Percentiles rank a stretch among this genome's conserved stretches.
These are phyloP conservation scores for Geranium brycei DNA, from an alignment of 345 rosid genomes.

Conservation along the genomic window DNA sequence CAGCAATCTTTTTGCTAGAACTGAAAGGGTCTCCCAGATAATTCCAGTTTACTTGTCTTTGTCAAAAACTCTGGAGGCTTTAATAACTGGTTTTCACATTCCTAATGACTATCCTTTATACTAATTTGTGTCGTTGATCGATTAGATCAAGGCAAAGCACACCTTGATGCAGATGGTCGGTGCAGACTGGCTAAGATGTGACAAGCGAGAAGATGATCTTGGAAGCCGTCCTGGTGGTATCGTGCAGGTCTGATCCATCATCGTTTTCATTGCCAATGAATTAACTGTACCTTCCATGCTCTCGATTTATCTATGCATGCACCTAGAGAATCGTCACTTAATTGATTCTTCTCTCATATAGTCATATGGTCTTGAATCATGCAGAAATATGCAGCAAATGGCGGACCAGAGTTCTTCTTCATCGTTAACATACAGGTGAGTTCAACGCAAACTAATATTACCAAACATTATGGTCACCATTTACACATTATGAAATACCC, in stretches of 20 bases:
- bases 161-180: slow-evolving; percentile 81
- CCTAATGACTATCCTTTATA: background rate
- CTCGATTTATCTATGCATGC: no score
- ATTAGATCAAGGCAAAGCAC: slow-evolving; percentile 50
- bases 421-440: slow-evolving; percentile 63
- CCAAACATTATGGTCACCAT: background rate
- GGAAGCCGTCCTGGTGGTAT: slow-evolving; percentile 53
- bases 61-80: no score
- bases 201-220: slow-evolving; percentile 60
- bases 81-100: no score
- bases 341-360: no score
- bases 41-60: no score
- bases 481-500: background rate
- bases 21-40: no score
- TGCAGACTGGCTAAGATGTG: slow-evolving; percentile 87
- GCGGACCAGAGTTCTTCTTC: slow-evolving; percentile 73
- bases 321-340: no score
- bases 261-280: no score
- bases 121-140: background rate
- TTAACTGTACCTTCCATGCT: no score
- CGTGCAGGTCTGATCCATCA: slow-evolving; percentile 39
- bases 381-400: slow-evolving; percentile 45
- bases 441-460: background rate
- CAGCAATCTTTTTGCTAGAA: no score
- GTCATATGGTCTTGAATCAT: background rate